phyloP scores from a whole-genome alignment of 208 protist genomes.

The Histomonas meleagridis region DNA sequence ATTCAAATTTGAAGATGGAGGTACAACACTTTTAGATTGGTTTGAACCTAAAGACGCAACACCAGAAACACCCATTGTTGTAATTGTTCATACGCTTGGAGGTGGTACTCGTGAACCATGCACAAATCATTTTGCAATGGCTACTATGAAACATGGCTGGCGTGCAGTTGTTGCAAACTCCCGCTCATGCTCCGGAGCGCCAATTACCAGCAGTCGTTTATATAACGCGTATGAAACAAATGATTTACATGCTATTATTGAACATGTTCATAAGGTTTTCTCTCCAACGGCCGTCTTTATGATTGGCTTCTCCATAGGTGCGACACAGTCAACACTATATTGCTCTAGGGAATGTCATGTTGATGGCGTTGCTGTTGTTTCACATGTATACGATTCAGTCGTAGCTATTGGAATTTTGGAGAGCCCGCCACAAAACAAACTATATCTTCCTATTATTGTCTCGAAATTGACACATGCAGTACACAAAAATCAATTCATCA shows the following conservation, averaged over 20 bases:
- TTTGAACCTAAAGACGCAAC: not conserved
- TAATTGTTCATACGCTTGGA: not conserved
- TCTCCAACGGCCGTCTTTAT: not conserved
- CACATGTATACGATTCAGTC: not conserved
- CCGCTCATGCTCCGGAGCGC: not conserved
- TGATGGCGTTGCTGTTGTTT: not conserved
- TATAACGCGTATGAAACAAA: not conserved
- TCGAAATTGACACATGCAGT: not conserved
- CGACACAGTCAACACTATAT: not conserved
- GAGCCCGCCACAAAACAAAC: not conserved
- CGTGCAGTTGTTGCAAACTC: not conserved
- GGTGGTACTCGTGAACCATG: not conserved
- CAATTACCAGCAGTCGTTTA: not conserved
- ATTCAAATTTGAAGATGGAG: not conserved
- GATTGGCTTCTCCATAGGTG: not conserved
- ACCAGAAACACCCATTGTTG: not conserved
- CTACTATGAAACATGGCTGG: not conserved
- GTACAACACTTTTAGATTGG: not conserved
- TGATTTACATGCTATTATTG: not conserved
- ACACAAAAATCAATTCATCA: not conserved
- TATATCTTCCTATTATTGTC: not conserved
- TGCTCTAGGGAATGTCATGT: not conserved
- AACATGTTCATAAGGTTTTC: not conserved
- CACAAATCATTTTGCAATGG: not conserved
- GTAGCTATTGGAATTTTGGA: not conserved